Conservation (phyloP, 352 stramenopile genomes). For the Globisporangium uncinulatum region DNA sequence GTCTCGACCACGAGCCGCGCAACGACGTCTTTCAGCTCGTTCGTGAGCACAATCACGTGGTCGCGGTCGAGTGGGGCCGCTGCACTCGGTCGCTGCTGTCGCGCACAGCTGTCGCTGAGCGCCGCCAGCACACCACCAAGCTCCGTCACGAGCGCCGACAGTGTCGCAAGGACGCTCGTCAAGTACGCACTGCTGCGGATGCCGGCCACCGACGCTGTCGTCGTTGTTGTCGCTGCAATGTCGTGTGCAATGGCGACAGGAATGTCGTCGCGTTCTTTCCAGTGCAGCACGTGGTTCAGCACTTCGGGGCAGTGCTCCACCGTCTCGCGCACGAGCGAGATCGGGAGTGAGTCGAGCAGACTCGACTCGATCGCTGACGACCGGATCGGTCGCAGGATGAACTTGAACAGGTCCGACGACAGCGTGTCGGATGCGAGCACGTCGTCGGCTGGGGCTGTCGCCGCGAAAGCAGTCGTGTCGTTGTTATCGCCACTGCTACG, state of each 20-base stretch:
- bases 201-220: slow-evolving; percentile 2
- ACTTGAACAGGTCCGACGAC: slow-evolving; percentile 69
- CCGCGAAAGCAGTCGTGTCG: not conserved
- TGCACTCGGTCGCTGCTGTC: slow-evolving; percentile 11
- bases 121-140: slow-evolving; percentile 20
- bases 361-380: slow-evolving; percentile 79
- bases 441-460: slow-evolving; percentile 11
- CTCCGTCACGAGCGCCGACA: slow-evolving; percentile 20
- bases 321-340: slow-evolving; percentile 68
- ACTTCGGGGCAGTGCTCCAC: slow-evolving; percentile 74
- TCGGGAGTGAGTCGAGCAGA: slow-evolving; percentile 64
- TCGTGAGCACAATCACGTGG: slow-evolving; percentile 35
- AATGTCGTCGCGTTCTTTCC: slow-evolving; percentile 64
- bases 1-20: slow-evolving; percentile 46
- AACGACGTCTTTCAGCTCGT: slow-evolving; percentile 49
- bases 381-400: slow-evolving; percentile 66
- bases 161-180: slow-evolving; percentile 16
- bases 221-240: slow-evolving; percentile 12
- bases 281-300: slow-evolving; percentile 72
- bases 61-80: not conserved
- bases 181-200: slow-evolving; percentile 26
- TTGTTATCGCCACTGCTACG: not conserved
- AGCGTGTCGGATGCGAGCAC: slow-evolving; percentile 42
- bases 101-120: slow-evolving; percentile 14
- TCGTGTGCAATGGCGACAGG: slow-evolving; percentile 38